Conservation (phyloP, 2,329 filamentous ascomycete species). For the Stemphylium lycopersici region DNA sequence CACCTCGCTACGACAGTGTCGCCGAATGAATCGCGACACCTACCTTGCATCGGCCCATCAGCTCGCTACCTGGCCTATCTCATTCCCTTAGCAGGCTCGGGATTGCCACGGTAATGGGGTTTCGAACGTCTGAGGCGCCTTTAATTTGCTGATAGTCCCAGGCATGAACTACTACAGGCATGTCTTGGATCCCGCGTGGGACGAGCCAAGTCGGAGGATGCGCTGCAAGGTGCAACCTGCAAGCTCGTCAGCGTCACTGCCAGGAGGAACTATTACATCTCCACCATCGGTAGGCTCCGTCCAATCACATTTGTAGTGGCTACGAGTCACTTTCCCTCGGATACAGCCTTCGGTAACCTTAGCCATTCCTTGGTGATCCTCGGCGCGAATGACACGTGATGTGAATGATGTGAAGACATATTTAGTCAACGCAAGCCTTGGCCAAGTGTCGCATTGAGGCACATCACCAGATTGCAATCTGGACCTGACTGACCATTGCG, state of each 20-base stretch:
- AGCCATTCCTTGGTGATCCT: not conserved
- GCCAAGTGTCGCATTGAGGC: not conserved
- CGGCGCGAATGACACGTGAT: not conserved
- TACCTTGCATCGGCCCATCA: conserved; percentile 12
- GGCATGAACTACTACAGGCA: conserved; percentile 5
- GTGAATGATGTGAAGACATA: not conserved
- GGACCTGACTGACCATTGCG: no score
- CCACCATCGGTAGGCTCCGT: not conserved
- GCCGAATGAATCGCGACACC: conserved; percentile 3
- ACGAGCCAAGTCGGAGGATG: conserved; percentile 1
- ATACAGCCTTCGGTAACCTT: not conserved
- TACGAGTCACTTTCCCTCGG: not conserved
- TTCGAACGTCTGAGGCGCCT: conserved; percentile 11
- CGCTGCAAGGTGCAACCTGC: conserved; percentile 13
- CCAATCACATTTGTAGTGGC: not conserved
- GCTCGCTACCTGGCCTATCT: conserved; percentile 21
- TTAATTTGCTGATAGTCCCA: conserved; percentile 4
- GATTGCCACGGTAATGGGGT: conserved; percentile 9
- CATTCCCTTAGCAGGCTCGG: conserved; percentile 18
- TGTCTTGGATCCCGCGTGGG: not conserved
- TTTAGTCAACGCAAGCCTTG: not conserved
- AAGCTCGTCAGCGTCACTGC: not conserved
- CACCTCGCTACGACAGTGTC: not conserved
- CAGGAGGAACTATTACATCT: not conserved
- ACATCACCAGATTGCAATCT: not conserved